Percentiles rank a stretch among this genome's conserved stretches.
These are phyloP conservation scores for Parascedosporium putredinis DNA, from an alignment of 2,329 filamentous ascomycete genomes.

Conservation along the genomic window DNA sequence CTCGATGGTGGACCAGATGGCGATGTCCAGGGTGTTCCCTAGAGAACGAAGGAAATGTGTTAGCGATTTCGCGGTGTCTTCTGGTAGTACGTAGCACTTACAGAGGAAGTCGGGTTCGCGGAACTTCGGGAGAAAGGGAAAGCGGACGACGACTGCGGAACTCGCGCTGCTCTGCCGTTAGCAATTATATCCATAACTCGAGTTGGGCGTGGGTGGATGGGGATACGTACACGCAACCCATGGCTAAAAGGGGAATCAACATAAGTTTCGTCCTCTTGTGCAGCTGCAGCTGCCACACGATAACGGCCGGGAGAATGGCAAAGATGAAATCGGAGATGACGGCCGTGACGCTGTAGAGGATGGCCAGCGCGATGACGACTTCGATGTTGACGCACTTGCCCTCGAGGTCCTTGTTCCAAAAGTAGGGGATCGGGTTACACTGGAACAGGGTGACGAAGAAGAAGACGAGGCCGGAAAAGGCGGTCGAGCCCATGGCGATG, in stretches of 20 bases:
- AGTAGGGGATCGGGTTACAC: conserved; percentile 27
- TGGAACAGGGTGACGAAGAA: conserved; percentile 31
- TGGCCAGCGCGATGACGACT: conserved; percentile 40
- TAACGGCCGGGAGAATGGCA: conserved; percentile 39
- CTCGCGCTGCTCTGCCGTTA: conserved; percentile 26
- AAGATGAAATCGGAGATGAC: conserved; percentile 40
- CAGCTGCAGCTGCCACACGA: conserved; percentile 47
- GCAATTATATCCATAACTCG: too few relatives aligned
- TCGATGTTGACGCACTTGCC: conserved; percentile 28
- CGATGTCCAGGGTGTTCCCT: conserved; percentile 30
- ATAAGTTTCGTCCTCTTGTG: conserved; percentile 37
- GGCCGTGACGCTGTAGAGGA: conserved; percentile 38
- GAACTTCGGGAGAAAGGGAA: conserved; percentile 27
- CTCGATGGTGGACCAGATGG: conserved; percentile 39
- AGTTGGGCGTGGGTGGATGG: too few relatives aligned
- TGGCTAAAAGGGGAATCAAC: conserved; percentile 39
- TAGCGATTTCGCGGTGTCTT: too few relatives aligned
- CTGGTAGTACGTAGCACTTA: conserved; percentile 14
- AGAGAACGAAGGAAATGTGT: too few relatives aligned
- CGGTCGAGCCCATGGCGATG: conserved; percentile 22
- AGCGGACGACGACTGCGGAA: conserved; percentile 30
- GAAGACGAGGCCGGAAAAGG: conserved; percentile 25
- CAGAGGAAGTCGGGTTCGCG: conserved; percentile 32
- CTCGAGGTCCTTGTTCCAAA: conserved; percentile 25
- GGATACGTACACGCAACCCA: conserved; percentile 42